A percentile compares a stretch with the other conserved stretches of the same genome.
Evolutionary conservation across 202 grass and related monocot genomes (phyloP).

Genomic region (Eragrostis tef): DNA sequence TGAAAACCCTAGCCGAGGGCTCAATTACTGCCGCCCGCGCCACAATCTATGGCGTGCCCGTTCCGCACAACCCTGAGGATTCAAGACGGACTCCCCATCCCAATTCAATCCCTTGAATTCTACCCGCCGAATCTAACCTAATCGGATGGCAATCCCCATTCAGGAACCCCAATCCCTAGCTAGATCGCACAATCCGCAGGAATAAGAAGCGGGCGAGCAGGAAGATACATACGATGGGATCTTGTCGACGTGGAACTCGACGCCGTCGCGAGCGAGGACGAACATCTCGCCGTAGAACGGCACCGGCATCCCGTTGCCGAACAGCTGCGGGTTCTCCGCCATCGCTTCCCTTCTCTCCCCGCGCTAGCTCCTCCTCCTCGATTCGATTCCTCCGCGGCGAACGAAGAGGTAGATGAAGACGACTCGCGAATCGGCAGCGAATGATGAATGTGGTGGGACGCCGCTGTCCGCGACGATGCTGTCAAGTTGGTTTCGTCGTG

Average conservation of each 20-base stretch:
- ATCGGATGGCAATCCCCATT: neutral
- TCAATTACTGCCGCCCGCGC: neutral
- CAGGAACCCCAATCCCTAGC: neutral
- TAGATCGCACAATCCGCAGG: neutral
- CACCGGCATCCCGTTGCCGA: constrained; percentile 84
- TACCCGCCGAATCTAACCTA: neutral
- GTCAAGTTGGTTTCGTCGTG: constrained; percentile 2
- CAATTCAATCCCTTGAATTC: neutral
- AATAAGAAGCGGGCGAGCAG: neutral
- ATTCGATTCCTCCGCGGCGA: constrained; percentile 8
- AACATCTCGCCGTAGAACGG: constrained; percentile 90
- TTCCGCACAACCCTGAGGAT: neutral
- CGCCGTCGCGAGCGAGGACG: constrained; percentile 84
- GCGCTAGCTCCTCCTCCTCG: neutral
- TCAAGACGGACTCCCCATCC: neutral
- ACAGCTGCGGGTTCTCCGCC: constrained; percentile 95
- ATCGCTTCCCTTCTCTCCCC: constrained; percentile 35
- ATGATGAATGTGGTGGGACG: constrained; percentile 10
- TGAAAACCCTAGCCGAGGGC: neutral
- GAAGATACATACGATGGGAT: constrained; percentile 65
- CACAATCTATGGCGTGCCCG: neutral
- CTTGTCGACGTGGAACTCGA: constrained; percentile 96
- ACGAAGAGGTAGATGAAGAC: neutral
- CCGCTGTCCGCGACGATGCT: neutral
- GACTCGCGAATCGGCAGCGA: neutral